Conservation (phyloP, 139 green algal genomes). For the Spirogloea muscicola region DNA sequence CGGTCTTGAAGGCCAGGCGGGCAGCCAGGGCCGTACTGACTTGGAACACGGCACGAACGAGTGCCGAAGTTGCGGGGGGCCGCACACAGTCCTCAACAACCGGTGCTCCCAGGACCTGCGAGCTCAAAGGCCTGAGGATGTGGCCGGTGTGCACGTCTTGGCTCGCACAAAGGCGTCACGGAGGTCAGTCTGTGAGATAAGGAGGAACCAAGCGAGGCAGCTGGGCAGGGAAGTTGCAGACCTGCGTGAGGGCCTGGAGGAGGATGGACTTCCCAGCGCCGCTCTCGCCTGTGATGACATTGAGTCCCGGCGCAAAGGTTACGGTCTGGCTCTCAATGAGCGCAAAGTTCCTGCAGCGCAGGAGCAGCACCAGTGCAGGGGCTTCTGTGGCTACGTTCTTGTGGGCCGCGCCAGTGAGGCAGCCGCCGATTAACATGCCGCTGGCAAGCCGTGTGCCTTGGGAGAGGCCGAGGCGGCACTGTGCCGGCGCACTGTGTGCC, state of each 20-base stretch:
- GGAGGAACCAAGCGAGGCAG: not conserved
- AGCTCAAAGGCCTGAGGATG: constrained; percentile 41
- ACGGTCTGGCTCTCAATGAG: constrained; percentile 67
- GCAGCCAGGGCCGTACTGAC: constrained; percentile 37
- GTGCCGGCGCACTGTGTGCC: no score
- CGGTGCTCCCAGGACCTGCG: constrained; percentile 65
- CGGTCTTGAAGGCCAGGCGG: constrained; percentile 22
- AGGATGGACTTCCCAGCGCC: constrained; percentile 84
- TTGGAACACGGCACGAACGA: constrained; percentile 58
- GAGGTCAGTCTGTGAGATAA: no score
- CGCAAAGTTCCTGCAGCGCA: constrained; percentile 73
- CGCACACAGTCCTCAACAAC: constrained; percentile 64
- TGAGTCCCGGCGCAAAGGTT: constrained; percentile 68
- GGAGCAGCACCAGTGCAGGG: no score
- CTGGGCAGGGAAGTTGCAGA: not conserved
- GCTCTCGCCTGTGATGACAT: constrained; percentile 78
- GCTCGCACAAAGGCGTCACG: no score
- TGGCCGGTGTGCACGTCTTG: not conserved
- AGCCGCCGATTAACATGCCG: no score
- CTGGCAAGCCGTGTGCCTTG: no score
- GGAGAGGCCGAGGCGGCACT: no score
- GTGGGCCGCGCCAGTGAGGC: no score
- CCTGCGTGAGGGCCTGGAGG: constrained; percentile 46
- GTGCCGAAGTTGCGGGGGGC: constrained; percentile 55
- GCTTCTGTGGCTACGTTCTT: no score